Base-by-base conservation (phyloP, 2,329 filamentous ascomycete species). In the Fusarium verrucosum region DNA sequence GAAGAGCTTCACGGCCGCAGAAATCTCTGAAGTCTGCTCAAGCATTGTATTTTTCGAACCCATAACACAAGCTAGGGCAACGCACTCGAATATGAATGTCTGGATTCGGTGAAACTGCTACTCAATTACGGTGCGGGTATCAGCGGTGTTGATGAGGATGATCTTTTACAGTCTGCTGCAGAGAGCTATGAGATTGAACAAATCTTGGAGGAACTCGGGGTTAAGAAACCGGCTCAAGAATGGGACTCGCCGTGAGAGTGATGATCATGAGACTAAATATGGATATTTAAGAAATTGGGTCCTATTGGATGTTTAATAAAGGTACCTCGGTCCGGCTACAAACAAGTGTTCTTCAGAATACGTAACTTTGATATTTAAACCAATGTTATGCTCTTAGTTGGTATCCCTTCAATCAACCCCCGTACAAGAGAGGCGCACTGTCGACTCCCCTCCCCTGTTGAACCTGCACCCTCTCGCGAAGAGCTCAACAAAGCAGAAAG, bases 71-170 rank as follows among this genome's bases (percentile, higher is more conserved):
- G 2, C n/a, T 2, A 17, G 57, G 1, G n/a, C 0, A 7, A 17
- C 13, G 30, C 38, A 1, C 14, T 64, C 0, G 26, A 37, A 1
- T 17, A 49, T 10, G 60, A 47, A 1, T 43, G 19, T 1, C 5
- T 55, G 5, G 25, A 33, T 0, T 42, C 59, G 1, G 59, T 64
- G 1, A 50, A 63, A 13, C 3, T 64, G 4, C 10, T 64, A 0
- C 32, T 64, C 1, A 28, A 63, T 1, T 19, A 38, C 10, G 60
- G 59, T 4, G 59, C 46, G 5, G 33, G 59, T 23, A 14, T 50
- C 0, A 22, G 6, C 3, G 10, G n/a, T 0, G 6, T 63, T 9
- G 59, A 60, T 7, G 35, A 55, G 1, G 60, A 64, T 1, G 43
- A 49, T 22, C 36, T 54, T 4, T 2, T 3, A 1, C 43, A 50